A percentile compares a stretch with the other conserved stretches of the same genome.
Conservation (phyloP, 2,329 filamentous ascomycete genomes). For the Botrytis fabae region DNA sequence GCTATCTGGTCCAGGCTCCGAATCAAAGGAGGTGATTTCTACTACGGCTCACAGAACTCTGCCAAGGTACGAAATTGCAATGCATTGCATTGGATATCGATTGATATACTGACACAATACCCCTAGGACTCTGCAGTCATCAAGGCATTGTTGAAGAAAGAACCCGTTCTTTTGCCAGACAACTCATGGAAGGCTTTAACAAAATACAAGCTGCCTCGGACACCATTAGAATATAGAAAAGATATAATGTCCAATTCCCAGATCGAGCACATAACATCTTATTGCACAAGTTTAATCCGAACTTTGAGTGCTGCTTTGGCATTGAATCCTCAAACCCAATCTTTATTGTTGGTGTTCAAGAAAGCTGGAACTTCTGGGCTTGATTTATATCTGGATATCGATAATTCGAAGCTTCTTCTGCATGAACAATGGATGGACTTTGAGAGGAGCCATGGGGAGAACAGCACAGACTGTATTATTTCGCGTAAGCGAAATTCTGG, state of each 20-base stretch:
- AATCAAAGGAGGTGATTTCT: conserved; percentile 18
- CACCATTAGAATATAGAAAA: conserved; percentile 26
- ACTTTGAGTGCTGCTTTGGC: conserved; percentile 31
- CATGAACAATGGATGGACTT: conserved; percentile 38
- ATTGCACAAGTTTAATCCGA: conserved; percentile 27
- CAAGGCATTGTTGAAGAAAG: conserved; percentile 26
- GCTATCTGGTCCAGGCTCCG: conserved; percentile 31
- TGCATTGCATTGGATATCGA: too few relatives aligned
- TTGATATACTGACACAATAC: background rate
- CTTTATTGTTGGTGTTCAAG: conserved; percentile 30
- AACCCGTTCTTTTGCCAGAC: conserved; percentile 16
- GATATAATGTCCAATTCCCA: conserved; percentile 23
- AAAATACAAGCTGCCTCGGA: conserved; percentile 12
- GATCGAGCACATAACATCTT: conserved; percentile 24
- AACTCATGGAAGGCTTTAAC: conserved; percentile 24
- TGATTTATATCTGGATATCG: conserved; percentile 24
- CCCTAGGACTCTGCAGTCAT: conserved; percentile 26
- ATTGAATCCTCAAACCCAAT: conserved; percentile 25
- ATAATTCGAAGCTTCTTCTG: conserved; percentile 25
- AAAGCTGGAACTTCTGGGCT: conserved; percentile 29
- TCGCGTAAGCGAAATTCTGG: background rate
- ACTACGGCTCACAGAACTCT: conserved; percentile 19
- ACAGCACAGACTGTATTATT: conserved; percentile 20
- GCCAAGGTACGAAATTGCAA: conserved; percentile 16
- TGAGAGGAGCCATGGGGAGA: conserved; percentile 20